phyloP scores from a whole-genome alignment of 441 rosid genomes.

The Euphorbia celastroides region DNA sequence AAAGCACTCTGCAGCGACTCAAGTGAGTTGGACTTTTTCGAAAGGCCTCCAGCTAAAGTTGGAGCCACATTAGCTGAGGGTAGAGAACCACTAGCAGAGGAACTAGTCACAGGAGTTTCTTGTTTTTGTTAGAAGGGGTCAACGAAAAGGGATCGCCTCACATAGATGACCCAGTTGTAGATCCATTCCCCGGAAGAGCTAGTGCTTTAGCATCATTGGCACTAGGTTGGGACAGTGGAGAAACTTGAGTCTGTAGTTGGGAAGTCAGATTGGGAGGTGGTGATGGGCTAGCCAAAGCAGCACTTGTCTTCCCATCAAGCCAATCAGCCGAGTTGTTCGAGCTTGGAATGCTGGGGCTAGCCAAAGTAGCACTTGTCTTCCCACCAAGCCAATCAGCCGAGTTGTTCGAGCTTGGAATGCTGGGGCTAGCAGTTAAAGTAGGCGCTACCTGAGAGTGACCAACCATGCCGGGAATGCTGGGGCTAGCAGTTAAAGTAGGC shows the following conservation, averaged over 20 bases:
- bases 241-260: constrained; percentile 37
- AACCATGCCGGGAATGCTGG: constrained; percentile 39
- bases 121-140: constrained; percentile 36
- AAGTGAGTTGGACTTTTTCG: constrained; percentile 52
- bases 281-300: constrained; percentile 37
- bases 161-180: constrained; percentile 34
- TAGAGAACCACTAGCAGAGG: constrained; percentile 39
- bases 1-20: constrained; percentile 65
- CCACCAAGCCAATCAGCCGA: constrained; percentile 55
- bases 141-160: constrained; percentile 64
- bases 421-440: constrained; percentile 30
- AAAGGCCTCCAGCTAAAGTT: constrained; percentile 37
- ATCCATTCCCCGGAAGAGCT: constrained; percentile 63
- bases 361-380: constrained; percentile 36
- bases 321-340: constrained; percentile 46
- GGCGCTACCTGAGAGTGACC: constrained; percentile 41
- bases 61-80: constrained; percentile 41
- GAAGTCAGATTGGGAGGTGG: constrained; percentile 33
- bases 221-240: constrained; percentile 32
- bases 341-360: constrained; percentile 35
- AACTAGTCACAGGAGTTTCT: constrained; percentile 38
- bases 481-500: too few relatives aligned
- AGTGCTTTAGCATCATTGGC: constrained; percentile 44
- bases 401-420: constrained; percentile 37
- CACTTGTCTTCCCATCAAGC: constrained; percentile 49